phyloP scores from a whole-genome alignment of 2,329 filamentous ascomycete species.

The Lithohypha guttulata region DNA sequence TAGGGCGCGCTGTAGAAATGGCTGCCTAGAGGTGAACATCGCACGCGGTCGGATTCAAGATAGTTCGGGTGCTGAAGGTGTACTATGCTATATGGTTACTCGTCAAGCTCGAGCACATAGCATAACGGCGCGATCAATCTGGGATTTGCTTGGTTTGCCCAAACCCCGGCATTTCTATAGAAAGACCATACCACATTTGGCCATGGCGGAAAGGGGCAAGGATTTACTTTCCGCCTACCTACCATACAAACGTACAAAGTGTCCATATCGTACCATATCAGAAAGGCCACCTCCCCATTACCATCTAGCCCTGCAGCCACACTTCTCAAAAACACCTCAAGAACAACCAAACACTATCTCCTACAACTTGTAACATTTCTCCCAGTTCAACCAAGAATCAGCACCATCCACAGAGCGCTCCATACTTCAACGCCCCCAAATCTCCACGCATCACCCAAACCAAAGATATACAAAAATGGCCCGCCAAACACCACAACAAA shows the following conservation, averaged over 20 bases:
- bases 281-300: not conserved
- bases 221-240: not conserved
- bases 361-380: too few relatives aligned
- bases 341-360: too few relatives aligned
- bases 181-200: not conserved
- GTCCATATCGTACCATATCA: not conserved
- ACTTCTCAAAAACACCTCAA: not conserved
- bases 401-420: not conserved
- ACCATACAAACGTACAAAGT: slow-evolving; percentile 1
- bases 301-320: not conserved
- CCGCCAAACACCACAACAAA: slow-evolving; percentile 53
- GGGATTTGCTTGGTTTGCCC: slow-evolving; percentile 1
- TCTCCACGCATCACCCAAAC: too few relatives aligned
- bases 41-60: too few relatives aligned
- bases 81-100: too few relatives aligned
- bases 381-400: not conserved
- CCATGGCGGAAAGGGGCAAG: slow-evolving; percentile 1
- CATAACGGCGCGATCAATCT: too few relatives aligned
- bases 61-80: too few relatives aligned
- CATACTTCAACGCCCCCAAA: not conserved
- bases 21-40: not conserved
- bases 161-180: not conserved
- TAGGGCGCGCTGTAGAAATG: not conserved
- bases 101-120: too few relatives aligned
- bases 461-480: slow-evolving; percentile 12